Base-by-base conservation (phyloP, 2,329 filamentous ascomycete genomes). In the Botryotinia globosa region DNA sequence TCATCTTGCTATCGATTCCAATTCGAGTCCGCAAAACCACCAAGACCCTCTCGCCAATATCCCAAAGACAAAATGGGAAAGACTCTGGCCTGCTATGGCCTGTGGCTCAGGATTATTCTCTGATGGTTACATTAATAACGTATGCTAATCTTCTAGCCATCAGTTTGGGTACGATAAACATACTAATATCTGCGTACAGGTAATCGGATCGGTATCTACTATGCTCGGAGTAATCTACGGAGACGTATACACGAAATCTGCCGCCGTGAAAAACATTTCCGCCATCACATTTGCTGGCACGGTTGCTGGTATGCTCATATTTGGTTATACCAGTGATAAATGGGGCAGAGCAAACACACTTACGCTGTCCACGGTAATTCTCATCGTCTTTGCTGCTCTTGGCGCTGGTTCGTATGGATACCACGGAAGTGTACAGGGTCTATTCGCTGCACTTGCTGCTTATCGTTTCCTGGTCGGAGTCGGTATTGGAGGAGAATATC, bases 21-120 rank as follows among this genome's bases (percentile, higher is more conserved):
- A 69, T 18, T 48, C 42, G 25, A 72, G 73, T 64, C 8, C 56
- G 64, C 14, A 56, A 61, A 73, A 68, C 62, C 62, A 72, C 48
- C 75, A 9, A 54, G 51, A 78, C 65, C 73, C 74, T 63, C 54
- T 77, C 25, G 75, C 73, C 0, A 64, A 75, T 20, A 67, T 76
- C 2, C 75, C 73, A 25, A 80, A 78, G 69, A 73, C 70, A 39
- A 69, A 32, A 56, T 80, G 78, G 79, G 74, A 79, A 37, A 71
- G 75, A 44, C 54, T 81, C 10, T 80, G 77, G 86, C 93, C 94
- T 22, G 79, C 94, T 1, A 91, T 97, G 77, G 94, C 94, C 61
- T 97, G 94, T 79, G 94, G 94, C 76, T 92, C 94, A 69, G 94
- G 94, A 78, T 86, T 97, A 2, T 97, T 97, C 82, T 94, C 91